Evolutionary conservation across 495 filamentous ascomycete species (phyloP), one percentile per base, ranked within the genome.

Genomic region (Stereocaulon alpinum): DNA sequence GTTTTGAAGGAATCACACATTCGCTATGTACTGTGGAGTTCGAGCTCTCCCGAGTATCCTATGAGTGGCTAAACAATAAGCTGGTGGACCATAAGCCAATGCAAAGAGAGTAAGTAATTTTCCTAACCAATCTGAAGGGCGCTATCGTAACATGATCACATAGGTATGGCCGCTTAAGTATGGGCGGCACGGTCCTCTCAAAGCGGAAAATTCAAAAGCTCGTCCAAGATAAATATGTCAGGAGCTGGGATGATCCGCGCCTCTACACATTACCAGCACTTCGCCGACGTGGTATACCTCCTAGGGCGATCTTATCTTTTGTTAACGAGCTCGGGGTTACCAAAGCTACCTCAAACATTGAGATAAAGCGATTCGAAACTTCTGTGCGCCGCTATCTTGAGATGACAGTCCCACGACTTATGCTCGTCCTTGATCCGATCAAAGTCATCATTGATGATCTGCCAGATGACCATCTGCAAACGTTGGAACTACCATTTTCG

Each of bases 11-110:
- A 30, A 92, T 96, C 68, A 87, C 91, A 2, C 90, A 95, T 75
- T 90, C 85, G 15, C 77, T 95, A 45, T 96, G 91, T 73, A 95
- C 91, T 0, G 88, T 85, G 5, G 91, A 95, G 68, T 95, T 95
- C 67, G 77, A 85, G 61, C 78, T 82, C 55, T 83, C 84, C 20
- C 71, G 91, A 42, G 81, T 83, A 44, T 89, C 86, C 12, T 96
- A 96, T 68, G 88, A 95, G 58, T 96, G 91, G 91, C 78, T 94
- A 20, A 85, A 88, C 66, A 77, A 88, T 64, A 76, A 80, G 30
- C 77, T 95, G 10, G 83, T 80, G 10, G 79, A 88, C 40, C 90
- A 87, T 68, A 83, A 90, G 67, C 90, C 90, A 4, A 91, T 92
- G 84, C 91, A 94, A 76, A 75, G 88, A 63, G 88, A 91, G 74